Conservation (phyloP, 805 yeast genomes). For the Millerozyma acaciae region DNA sequence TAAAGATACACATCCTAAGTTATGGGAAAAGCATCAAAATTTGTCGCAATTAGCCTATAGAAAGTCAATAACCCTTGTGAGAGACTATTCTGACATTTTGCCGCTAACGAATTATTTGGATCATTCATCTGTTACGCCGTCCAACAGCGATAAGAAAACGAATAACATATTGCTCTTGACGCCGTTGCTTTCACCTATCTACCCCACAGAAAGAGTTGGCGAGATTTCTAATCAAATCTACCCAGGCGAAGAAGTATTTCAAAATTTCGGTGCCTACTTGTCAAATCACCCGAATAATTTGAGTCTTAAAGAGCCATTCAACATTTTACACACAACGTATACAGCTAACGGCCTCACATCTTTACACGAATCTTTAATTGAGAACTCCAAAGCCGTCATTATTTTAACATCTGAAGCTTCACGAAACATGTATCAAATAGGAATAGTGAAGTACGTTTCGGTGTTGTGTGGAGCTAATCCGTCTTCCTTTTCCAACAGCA, state of each 20-base stretch:
- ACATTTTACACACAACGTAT: constrained; percentile 54
- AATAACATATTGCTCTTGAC: constrained; percentile 33
- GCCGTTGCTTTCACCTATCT: constrained; percentile 37
- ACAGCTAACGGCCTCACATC: constrained; percentile 55
- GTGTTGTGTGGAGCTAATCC: constrained; percentile 51
- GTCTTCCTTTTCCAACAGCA: constrained; percentile 17
- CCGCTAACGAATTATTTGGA: constrained; percentile 44
- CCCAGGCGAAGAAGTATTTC: constrained; percentile 50
- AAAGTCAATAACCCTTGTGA: constrained; percentile 48
- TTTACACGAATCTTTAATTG: constrained; percentile 51
- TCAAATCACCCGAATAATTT: constrained; percentile 30
- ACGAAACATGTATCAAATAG: constrained; percentile 58
- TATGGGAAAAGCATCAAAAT: constrained; percentile 40
- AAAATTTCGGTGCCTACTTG: constrained; percentile 46
- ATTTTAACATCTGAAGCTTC: constrained; percentile 56
- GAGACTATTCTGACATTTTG: constrained; percentile 48
- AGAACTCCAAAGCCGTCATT: constrained; percentile 47
- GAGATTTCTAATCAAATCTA: constrained; percentile 21
- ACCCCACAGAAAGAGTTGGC: constrained; percentile 14
- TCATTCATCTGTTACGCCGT: constrained; percentile 5
- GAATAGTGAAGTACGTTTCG: constrained; percentile 54
- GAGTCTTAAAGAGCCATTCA: constrained; percentile 29
- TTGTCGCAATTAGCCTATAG: constrained; percentile 46
- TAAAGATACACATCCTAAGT: constrained; percentile 22
- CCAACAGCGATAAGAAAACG: constrained; percentile 17